These are phyloP conservation scores for Haberlea rhodopensis DNA, from an alignment of 257 asterid genomes.

Conservation along the genomic window DNA sequence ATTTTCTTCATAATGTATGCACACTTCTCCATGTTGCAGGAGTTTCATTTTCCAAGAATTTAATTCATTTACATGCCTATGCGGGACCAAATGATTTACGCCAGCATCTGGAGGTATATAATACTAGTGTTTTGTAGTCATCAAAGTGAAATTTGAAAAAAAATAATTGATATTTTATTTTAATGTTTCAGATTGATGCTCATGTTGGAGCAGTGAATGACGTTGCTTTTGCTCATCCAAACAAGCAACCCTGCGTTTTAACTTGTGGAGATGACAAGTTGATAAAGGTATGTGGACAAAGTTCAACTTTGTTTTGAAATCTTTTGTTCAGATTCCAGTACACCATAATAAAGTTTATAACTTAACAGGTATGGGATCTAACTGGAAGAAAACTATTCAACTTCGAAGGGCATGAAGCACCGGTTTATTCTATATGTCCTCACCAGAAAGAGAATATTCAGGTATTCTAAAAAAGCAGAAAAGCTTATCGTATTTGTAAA, in stretches of 20 bases:
- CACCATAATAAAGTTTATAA: neutral
- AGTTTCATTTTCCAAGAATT: slow-evolving; percentile 89
- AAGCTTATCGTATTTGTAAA: neutral
- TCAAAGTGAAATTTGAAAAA: slow-evolving; percentile 17
- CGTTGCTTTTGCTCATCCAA: slow-evolving; percentile 93
- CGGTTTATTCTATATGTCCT: slow-evolving; percentile 91
- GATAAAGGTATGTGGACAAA: slow-evolving; percentile 60
- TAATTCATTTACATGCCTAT: slow-evolving; percentile 80
- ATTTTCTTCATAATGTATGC: slow-evolving; percentile 25
- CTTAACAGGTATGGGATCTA: slow-evolving; percentile 90
- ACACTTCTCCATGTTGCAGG: slow-evolving; percentile 55
- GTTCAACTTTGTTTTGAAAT: slow-evolving; percentile 8
- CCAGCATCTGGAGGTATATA: slow-evolving; percentile 80
- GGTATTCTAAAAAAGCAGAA: slow-evolving; percentile 41
- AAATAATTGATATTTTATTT: slow-evolving; percentile 23
- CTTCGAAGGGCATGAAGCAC: slow-evolving; percentile 98
- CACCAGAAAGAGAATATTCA: slow-evolving; percentile 96
- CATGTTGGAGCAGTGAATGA: slow-evolving; percentile 91
- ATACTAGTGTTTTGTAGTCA: slow-evolving; percentile 1
- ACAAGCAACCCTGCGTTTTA: slow-evolving; percentile 81
- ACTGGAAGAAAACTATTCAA: slow-evolving; percentile 76
- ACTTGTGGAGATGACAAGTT: slow-evolving; percentile 98
- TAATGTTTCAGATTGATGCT: slow-evolving; percentile 77
- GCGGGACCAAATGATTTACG: slow-evolving; percentile 84
- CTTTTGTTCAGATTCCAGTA: slow-evolving; percentile 16